Percentiles rank a stretch among this genome's conserved stretches.
Conservation (phyloP, 2,329 filamentous ascomycete species). For the Arthroderma sp. region DNA sequence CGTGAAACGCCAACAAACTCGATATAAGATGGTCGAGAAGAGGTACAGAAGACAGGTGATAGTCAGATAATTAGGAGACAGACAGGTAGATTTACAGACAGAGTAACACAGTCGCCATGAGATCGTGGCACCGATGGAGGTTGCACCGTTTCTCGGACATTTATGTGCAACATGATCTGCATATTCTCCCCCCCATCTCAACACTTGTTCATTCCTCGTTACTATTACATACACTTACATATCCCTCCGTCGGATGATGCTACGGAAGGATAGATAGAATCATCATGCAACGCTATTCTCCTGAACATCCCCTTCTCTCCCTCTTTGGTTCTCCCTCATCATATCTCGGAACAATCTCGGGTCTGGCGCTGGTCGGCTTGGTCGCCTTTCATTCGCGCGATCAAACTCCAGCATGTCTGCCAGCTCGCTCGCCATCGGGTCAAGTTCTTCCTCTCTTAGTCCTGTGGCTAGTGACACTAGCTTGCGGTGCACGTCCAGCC, state of each 20-base stretch:
- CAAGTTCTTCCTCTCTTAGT: constrained; percentile 34
- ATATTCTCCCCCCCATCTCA: too few relatives aligned
- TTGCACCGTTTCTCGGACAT: too few relatives aligned
- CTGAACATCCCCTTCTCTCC: too few relatives aligned
- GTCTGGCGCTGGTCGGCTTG: constrained; percentile 1
- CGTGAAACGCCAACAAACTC: too few relatives aligned
- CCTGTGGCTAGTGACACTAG: constrained; percentile 35
- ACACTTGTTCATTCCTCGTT: not conserved
- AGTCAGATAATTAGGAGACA: not conserved
- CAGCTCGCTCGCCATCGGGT: constrained; percentile 34
- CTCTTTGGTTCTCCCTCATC: too few relatives aligned
- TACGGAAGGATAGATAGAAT: not conserved
- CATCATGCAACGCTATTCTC: too few relatives aligned
- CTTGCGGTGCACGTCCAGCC: constrained; percentile 34
- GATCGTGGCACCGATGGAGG: too few relatives aligned
- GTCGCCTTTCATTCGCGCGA: constrained; percentile 23
- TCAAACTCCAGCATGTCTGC: constrained; percentile 34
- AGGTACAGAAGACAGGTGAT: not conserved
- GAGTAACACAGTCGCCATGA: not conserved
- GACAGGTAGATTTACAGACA: not conserved
- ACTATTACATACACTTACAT: not conserved
- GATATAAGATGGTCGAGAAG: not conserved
- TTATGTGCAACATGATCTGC: too few relatives aligned
- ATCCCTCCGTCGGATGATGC: not conserved
- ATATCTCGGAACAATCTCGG: too few relatives aligned